Base-by-base conservation (phyloP, 805 yeast genomes). In the Cyberlindnera samutprakarnensis region DNA sequence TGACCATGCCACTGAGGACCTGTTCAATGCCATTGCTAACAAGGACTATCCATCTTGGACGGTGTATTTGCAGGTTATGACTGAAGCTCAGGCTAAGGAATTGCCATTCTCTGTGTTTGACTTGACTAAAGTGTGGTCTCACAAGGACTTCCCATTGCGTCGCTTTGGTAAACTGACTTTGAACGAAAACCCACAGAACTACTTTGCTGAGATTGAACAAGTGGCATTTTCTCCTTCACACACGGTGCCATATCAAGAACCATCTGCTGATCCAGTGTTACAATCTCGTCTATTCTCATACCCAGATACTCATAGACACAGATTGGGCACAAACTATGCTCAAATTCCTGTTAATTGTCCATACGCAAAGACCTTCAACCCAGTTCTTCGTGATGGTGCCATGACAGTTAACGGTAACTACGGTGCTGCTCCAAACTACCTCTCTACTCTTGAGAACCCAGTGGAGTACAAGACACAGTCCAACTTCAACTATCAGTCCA, bases 61-160 rank as follows among this genome's bases (percentile, higher is more conserved):
- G 23, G 75, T 73, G 41, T 84, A 80, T 60, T 61, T 86, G 33
- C 95, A 86, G 66, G 72, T 84, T 27, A 86, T 86, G 95, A 81
- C 94, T 21, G 72, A 73, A 39, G 83, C 75, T 47, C 77, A 86
- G 60, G 86, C 94, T 38, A 70, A 79, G 58, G 60, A 74, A 38
- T 72, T 72, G 30, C 79, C 80, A 53, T 85, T 81, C 62, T 80
- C 90, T 6, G 88, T 87, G 27, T 85, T 83, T 54, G 96, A 86
- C 61, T 68, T 86, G 57, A 86, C 96, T 42, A 87, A 87, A 66
- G 81, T 83, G 35, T 86, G 95, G 95, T 86, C 95, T 22, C 94
- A 86, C 54, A 64, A 62, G 47, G 78, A 85, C 36, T 86, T 75
- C 69, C 95, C 95, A 52, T 61, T 86, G 62, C 74, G 95, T 59